phyloP scores from a whole-genome alignment of 1,284 basidiomycete genomes.

The Tilletia indica region DNA sequence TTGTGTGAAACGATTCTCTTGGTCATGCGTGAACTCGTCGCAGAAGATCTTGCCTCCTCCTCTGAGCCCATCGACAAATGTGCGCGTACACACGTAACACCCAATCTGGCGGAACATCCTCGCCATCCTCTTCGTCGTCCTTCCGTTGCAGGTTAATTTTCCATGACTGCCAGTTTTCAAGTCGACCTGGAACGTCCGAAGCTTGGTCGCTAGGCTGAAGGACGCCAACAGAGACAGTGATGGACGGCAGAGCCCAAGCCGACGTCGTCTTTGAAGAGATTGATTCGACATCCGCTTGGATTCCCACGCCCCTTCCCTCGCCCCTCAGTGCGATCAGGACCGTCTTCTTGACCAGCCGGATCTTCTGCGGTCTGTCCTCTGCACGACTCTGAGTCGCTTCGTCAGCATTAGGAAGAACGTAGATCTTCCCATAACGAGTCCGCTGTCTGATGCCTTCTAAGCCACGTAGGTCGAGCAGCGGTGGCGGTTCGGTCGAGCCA shows the following conservation, averaged over 20 bases:
- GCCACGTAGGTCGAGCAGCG: constrained; percentile 7
- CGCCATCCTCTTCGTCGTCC: background rate
- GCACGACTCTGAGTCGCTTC: background rate
- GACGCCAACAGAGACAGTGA: background rate
- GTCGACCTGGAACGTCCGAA: background rate
- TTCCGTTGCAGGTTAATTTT: background rate
- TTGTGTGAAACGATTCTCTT: background rate
- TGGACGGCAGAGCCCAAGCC: background rate
- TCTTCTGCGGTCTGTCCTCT: background rate
- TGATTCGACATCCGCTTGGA: constrained; percentile 2
- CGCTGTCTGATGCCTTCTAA: constrained; percentile 16
- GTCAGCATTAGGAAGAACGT: background rate
- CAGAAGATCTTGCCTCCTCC: constrained; percentile 10
- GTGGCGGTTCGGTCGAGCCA: background rate
- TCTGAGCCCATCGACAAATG: constrained; percentile 12
- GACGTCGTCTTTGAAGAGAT: background rate
- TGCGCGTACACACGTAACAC: constrained; percentile 11
- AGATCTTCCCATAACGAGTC: constrained; percentile 11
- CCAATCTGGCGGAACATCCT: constrained; percentile 8
- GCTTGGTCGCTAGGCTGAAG: background rate
- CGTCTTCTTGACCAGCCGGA: background rate
- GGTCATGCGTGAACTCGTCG: background rate
- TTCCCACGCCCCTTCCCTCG: background rate
- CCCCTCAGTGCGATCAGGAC: constrained; percentile 6
- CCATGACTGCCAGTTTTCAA: constrained; percentile 4